Conservation (phyloP, 257 asterid species). For the Forsythia suspensa region DNA sequence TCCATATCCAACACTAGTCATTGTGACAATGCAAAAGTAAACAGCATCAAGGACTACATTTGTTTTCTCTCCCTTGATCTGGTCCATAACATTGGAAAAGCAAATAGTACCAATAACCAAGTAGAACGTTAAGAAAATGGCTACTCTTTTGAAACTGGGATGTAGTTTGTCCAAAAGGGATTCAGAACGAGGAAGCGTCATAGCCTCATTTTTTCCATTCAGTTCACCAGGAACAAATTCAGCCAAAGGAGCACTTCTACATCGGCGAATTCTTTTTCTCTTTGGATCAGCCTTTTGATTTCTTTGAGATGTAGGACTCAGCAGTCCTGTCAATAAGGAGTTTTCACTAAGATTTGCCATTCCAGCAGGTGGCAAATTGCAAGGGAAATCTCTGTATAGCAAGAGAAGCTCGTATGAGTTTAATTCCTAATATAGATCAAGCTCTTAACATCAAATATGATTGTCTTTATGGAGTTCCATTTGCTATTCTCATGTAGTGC, state of each 20-base stretch:
- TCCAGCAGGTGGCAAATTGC: slow-evolving; percentile 1
- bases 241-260: slow-evolving; percentile 71
- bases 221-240: slow-evolving; percentile 52
- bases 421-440: slow-evolving; percentile 3
- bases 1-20: slow-evolving; percentile 97
- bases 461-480: neutral
- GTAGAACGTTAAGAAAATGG: slow-evolving; percentile 50
- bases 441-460: slow-evolving; percentile 9
- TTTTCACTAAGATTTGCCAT: slow-evolving; percentile 38
- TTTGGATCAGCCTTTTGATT: slow-evolving; percentile 27
- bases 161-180: slow-evolving; percentile 46
- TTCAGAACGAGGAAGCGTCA: slow-evolving; percentile 25
- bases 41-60: slow-evolving; percentile 73
- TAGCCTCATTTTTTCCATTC: slow-evolving; percentile 22
- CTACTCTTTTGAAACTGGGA: slow-evolving; percentile 52
- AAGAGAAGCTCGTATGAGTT: neutral
- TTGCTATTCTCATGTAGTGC: too few species aligned
- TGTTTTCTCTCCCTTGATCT: slow-evolving; percentile 63
- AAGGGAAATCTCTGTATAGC: slow-evolving; percentile 10
- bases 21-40: slow-evolving; percentile 91
- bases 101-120: slow-evolving; percentile 57
- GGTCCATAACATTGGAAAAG: slow-evolving; percentile 58
- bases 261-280: slow-evolving; percentile 59
- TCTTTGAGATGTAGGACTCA: slow-evolving; percentile 28
- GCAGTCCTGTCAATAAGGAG: slow-evolving; percentile 28